These are phyloP conservation scores for Fragaria ananassa DNA, from an alignment of 306 rosid species.

Conservation along the genomic window DNA sequence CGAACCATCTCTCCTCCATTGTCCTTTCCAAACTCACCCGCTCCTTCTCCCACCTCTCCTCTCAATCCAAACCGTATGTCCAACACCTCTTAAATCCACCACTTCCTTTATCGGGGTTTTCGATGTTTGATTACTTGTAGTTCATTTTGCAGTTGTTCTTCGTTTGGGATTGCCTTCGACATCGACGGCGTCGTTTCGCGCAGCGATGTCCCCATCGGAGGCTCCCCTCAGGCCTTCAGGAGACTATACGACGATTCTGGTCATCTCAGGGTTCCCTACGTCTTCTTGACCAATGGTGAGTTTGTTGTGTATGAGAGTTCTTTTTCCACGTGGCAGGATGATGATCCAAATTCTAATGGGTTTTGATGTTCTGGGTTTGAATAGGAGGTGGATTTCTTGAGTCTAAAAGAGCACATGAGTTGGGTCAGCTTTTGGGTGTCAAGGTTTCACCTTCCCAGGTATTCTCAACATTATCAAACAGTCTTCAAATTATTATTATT, in stretches of 20 bases:
- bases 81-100: background rate
- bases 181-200: slow-evolving; percentile 89
- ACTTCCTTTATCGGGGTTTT: background rate
- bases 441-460: slow-evolving; percentile 71
- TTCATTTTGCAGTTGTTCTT: slow-evolving; percentile 42
- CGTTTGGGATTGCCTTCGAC: slow-evolving; percentile 85
- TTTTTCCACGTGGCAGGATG: background rate
- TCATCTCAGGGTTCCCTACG: slow-evolving; percentile 51
- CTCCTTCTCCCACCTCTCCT: slow-evolving; percentile 43
- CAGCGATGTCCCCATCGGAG: slow-evolving; percentile 71
- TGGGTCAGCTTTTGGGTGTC: slow-evolving; percentile 63
- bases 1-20: slow-evolving; percentile 12
- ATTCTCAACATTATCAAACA: background rate
- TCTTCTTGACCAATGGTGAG: slow-evolving; percentile 87
- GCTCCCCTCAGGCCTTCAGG: slow-evolving; percentile 62
- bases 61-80: slow-evolving; percentile 45
- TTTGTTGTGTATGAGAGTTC: background rate
- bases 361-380: background rate
- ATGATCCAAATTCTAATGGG: background rate
- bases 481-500: background rate
- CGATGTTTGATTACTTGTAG: background rate
- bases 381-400: slow-evolving; percentile 90
- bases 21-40: slow-evolving; percentile 31
- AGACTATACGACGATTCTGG: slow-evolving; percentile 57
- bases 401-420: slow-evolving; percentile 73